Conservation (phyloP, 768 basidiomycete genomes). For the Termitomyces sp. region DNA sequence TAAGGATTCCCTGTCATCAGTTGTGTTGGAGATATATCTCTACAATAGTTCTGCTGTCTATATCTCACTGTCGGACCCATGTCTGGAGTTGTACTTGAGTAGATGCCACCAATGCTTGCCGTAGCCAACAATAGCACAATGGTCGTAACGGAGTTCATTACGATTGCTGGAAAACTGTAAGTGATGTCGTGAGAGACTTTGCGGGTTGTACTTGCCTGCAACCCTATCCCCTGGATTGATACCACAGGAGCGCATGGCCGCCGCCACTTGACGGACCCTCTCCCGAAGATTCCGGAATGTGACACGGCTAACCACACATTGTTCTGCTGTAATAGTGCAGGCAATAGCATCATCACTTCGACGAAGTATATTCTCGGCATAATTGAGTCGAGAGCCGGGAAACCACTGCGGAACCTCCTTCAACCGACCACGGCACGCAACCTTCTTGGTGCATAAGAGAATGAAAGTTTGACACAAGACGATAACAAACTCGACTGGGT, state of each 20-base stretch:
- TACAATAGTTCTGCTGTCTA: neutral
- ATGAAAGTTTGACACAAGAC: neutral
- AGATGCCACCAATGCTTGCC: slow-evolving; percentile 60
- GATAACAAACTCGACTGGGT: slow-evolving; percentile 16
- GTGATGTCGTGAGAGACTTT: neutral
- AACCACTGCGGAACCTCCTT: slow-evolving; percentile 63
- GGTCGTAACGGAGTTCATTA: slow-evolving; percentile 54
- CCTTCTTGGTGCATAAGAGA: slow-evolving; percentile 17
- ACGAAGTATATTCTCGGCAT: slow-evolving; percentile 62
- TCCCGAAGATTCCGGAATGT: slow-evolving; percentile 47
- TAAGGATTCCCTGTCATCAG: slow-evolving; percentile 27
- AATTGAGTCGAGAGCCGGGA: slow-evolving; percentile 57
- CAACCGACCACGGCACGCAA: slow-evolving; percentile 36
- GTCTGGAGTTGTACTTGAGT: slow-evolving; percentile 64
- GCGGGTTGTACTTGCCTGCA: slow-evolving; percentile 39
- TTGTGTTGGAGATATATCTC: neutral
- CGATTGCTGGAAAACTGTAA: slow-evolving; percentile 40
- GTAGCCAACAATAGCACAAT: slow-evolving; percentile 60
- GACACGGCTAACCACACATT: slow-evolving; percentile 38
- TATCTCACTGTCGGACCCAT: slow-evolving; percentile 53
- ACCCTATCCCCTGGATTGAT: slow-evolving; percentile 55
- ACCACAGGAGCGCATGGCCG: slow-evolving; percentile 50
- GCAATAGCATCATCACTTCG: slow-evolving; percentile 54
- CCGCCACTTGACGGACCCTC: slow-evolving; percentile 50
- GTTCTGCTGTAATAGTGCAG: slow-evolving; percentile 50